phyloP scores from a whole-genome alignment of 192 early-diverging fungal species.

The Funneliformis mosseae region DNA sequence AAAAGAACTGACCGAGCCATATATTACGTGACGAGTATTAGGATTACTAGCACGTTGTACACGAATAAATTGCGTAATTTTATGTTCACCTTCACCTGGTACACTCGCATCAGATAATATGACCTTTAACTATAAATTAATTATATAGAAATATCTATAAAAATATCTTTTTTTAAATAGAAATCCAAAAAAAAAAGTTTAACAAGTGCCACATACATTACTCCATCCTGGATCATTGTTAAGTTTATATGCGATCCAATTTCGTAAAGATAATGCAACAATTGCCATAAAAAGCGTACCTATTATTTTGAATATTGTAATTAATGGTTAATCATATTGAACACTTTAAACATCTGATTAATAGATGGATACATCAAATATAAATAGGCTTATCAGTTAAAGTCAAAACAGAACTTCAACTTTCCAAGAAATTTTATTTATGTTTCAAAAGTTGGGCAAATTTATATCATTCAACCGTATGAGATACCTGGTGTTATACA shows the following conservation, averaged over 20 bases:
- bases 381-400: too few species aligned
- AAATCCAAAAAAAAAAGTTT: not conserved
- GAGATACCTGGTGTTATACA: conserved; percentile 88
- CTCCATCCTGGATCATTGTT: conserved; percentile 89
- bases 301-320: conserved; percentile 1
- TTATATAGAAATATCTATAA: not conserved
- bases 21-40: conserved; percentile 93
- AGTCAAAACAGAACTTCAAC: too few species aligned
- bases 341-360: not conserved
- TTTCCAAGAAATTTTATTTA: too few species aligned
- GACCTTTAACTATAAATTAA: conserved; percentile 64
- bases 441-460: too few species aligned
- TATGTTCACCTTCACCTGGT: conserved; percentile 99
- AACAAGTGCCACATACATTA: conserved; percentile 42
- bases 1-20: conserved; percentile 66
- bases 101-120: conserved; percentile 94
- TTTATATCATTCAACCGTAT: not conserved
- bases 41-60: conserved; percentile 76
- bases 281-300: conserved; percentile 95
- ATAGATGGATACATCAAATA: too few species aligned
- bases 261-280: conserved; percentile 83
- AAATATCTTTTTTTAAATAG: not conserved
- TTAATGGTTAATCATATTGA: not conserved
- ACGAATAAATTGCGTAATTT: conserved; percentile 98
- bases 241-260: conserved; percentile 85